These are phyloP conservation scores for Hypoxylon sp. DNA, from an alignment of 2,329 filamentous ascomycete species.

Conservation along the genomic window DNA sequence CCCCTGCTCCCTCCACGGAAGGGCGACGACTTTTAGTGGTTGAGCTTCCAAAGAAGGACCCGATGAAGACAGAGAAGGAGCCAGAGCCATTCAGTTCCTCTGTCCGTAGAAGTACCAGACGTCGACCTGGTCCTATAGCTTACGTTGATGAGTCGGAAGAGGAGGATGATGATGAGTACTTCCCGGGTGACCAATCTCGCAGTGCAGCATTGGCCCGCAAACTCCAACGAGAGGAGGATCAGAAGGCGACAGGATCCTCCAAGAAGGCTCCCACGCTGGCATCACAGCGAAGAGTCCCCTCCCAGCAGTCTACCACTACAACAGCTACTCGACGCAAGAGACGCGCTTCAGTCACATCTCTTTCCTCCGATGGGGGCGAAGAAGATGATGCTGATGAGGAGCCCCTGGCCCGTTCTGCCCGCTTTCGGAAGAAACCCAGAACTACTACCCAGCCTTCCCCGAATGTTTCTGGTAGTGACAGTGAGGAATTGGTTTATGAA, in stretches of 20 bases:
- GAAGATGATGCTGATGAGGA: too few species aligned
- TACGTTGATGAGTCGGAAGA: constrained; percentile 53
- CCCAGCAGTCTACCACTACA: not conserved
- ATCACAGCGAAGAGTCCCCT: too few species aligned
- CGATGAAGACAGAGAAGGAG: constrained; percentile 54
- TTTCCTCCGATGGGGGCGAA: too few species aligned
- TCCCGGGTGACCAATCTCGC: constrained; percentile 47
- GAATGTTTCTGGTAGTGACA: not conserved
- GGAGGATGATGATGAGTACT: constrained; percentile 47
- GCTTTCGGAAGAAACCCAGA: not conserved
- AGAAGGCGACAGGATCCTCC: not conserved
- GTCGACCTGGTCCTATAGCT: constrained; percentile 42
- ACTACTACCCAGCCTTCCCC: not conserved
- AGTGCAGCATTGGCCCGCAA: constrained; percentile 39
- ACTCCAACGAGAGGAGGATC: constrained; percentile 49
- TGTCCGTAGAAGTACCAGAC: constrained; percentile 39
- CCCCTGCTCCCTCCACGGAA: constrained; percentile 53
- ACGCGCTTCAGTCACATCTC: too few species aligned
- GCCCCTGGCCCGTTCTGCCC: not conserved
- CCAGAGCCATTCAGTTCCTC: constrained; percentile 34
- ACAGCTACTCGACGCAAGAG: not conserved
- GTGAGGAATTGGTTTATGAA: constrained; percentile 34
- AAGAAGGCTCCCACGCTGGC: too few species aligned
- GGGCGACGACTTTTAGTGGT: constrained; percentile 49
- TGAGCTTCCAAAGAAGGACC: constrained; percentile 58